Conservation (phyloP, 2,329 filamentous ascomycete species). For the Aspergillus phoenicis region DNA sequence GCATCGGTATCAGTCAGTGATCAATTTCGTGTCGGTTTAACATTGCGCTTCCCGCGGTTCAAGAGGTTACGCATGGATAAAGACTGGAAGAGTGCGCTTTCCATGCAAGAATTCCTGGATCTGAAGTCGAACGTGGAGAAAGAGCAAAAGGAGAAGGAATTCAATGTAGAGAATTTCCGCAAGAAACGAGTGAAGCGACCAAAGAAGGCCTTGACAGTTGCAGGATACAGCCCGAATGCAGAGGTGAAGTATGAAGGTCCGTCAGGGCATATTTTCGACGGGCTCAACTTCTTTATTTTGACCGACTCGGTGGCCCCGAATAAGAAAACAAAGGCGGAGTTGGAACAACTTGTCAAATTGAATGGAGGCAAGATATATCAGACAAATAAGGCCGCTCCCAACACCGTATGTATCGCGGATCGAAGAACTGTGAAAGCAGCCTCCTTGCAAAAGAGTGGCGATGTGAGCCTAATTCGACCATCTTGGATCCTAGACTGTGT, state of each 20-base stretch:
- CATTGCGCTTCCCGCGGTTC: conserved; percentile 89
- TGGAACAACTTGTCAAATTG: conserved; percentile 79
- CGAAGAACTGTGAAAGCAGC: conserved; percentile 79
- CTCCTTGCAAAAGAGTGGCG: conserved; percentile 72
- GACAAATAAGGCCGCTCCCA: conserved; percentile 62
- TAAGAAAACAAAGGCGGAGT: conserved; percentile 74
- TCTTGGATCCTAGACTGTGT: conserved; percentile 85
- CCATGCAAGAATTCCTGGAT: conserved; percentile 73
- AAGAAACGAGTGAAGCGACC: conserved; percentile 64
- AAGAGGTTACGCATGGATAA: conserved; percentile 80
- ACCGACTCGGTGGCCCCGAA: conserved; percentile 70
- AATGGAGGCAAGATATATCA: conserved; percentile 82
- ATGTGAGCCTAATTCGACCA: conserved; percentile 73
- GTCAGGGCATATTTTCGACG: conserved; percentile 69
- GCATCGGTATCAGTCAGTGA: conserved; percentile 74
- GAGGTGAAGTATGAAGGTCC: conserved; percentile 59
- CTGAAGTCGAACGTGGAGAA: conserved; percentile 70
- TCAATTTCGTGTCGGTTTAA: conserved; percentile 74
- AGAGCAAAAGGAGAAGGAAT: conserved; percentile 71
- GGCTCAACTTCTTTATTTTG: conserved; percentile 77
- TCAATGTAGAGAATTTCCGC: conserved; percentile 69
- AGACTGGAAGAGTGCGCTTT: conserved; percentile 77
- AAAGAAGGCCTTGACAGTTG: conserved; percentile 72
- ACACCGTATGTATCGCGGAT: conserved; percentile 76
- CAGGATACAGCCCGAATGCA: conserved; percentile 63